Evolutionary conservation across 2,329 filamentous ascomycete genomes (phyloP).

Genomic region (Aspergillus caelatus): DNA sequence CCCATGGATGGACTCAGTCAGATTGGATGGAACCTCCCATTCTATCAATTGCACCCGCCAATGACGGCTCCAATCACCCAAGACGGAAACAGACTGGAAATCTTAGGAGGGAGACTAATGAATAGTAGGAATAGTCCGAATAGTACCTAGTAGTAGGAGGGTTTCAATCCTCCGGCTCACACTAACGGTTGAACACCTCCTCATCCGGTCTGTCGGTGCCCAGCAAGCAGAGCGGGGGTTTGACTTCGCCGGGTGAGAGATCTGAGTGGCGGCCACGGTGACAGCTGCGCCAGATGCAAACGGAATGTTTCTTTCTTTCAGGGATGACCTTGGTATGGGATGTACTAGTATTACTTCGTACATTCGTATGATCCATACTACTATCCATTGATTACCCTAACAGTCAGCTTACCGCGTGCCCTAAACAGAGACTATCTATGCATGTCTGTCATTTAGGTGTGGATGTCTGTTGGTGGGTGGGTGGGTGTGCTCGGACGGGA

Average conservation of each 20-base stretch:
- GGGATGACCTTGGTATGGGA: background rate
- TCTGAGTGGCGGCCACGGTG: slow-evolving; percentile 20
- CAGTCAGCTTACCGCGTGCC: background rate
- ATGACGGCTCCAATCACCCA: background rate
- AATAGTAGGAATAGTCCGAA: background rate
- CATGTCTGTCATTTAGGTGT: background rate
- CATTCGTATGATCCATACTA: background rate
- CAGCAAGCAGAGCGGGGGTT: slow-evolving; percentile 8
- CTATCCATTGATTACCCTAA: too few species aligned
- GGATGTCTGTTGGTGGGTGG: background rate
- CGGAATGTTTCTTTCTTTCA: background rate
- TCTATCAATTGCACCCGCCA: background rate
- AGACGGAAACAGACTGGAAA: slow-evolving; percentile 5
- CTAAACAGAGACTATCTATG: background rate
- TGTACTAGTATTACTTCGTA: too few species aligned
- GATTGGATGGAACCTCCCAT: background rate
- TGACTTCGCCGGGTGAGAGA: slow-evolving; percentile 2
- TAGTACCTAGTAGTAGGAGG: too few species aligned
- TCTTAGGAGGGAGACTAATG: too few species aligned
- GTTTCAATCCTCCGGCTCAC: background rate
- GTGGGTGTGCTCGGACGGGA: background rate
- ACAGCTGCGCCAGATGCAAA: slow-evolving; percentile 9
- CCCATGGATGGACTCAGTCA: background rate
- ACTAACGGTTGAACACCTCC: slow-evolving; percentile 9
- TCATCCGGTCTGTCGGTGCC: slow-evolving; percentile 22